A percentile compares a stretch with the other conserved stretches of the same genome.
Conservation (phyloP, 208 protist species). For the Hexamita inflata region DNA sequence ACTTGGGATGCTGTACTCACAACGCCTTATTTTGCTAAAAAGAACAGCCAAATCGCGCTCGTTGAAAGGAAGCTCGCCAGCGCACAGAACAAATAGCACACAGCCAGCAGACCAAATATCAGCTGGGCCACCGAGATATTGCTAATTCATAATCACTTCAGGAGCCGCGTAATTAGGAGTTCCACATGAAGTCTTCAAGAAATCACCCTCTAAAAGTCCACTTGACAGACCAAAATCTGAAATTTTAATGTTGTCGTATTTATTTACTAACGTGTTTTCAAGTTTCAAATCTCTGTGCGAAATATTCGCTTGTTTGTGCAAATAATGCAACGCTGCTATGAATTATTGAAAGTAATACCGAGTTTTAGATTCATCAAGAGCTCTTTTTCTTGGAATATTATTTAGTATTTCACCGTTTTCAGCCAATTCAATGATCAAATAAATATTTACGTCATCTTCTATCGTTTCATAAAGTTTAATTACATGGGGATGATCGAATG, state of each 20-base stretch:
- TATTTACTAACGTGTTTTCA: conserved; percentile 32
- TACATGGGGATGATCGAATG: conserved; percentile 95
- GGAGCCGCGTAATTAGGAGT: conserved; percentile 36
- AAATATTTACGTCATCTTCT: conserved; percentile 22
- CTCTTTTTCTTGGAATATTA: conserved; percentile 56
- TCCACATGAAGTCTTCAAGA: conserved; percentile 35
- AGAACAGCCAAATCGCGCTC: not conserved
- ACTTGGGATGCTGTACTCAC: conserved; percentile 11
- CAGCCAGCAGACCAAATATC: conserved; percentile 35
- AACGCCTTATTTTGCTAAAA: conserved; percentile 20
- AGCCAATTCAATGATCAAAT: conserved; percentile 50
- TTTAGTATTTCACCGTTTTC: conserved; percentile 71
- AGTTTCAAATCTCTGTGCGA: conserved; percentile 33
- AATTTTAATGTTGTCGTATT: conserved; percentile 26
- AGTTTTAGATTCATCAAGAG: conserved; percentile 61
- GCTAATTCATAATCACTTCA: conserved; percentile 29
- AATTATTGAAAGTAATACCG: conserved; percentile 76
- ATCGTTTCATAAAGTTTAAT: conserved; percentile 55
- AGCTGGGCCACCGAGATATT: conserved; percentile 17
- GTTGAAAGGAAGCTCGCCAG: conserved; percentile 32
- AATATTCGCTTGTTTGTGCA: conserved; percentile 28
- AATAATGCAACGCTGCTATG: conserved; percentile 67
- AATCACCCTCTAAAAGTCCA: conserved; percentile 28
- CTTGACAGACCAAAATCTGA: conserved; percentile 40
- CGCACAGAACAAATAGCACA: conserved; percentile 23